A percentile compares a stretch with the other conserved stretches of the same genome.
phyloP scores from a whole-genome alignment of 805 yeast species.

The Saccharomycopsis fibuligera region DNA sequence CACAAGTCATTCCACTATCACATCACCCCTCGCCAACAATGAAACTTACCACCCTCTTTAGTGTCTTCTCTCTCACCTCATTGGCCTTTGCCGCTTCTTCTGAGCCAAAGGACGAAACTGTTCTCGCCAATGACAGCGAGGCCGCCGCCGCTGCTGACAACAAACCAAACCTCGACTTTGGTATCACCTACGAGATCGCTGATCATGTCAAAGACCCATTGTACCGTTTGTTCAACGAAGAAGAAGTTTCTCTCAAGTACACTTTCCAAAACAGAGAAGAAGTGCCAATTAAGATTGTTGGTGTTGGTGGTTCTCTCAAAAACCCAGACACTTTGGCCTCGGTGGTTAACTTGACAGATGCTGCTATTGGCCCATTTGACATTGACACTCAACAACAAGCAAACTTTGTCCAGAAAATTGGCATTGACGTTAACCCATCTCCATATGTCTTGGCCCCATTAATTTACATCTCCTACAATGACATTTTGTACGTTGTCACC shows the following conservation, averaged over 20 bases:
- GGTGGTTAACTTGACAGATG: conserved; percentile 57
- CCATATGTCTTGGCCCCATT: conserved; percentile 53
- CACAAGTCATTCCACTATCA: no score
- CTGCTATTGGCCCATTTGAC: conserved; percentile 53
- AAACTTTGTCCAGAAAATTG: conserved; percentile 51
- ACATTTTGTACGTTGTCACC: conserved; percentile 46
- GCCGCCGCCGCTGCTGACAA: conserved; percentile 2
- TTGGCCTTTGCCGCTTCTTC: conserved; percentile 8
- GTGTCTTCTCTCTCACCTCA: conserved; percentile 7
- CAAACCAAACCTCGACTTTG: conserved; percentile 9
- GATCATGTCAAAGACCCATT: conserved; percentile 6
- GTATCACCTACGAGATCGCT: conserved; percentile 10
- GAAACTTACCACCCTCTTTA: conserved; percentile 12
- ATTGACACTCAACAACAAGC: conserved; percentile 44
- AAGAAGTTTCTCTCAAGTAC: conserved; percentile 45
- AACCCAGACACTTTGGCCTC: conserved; percentile 47
- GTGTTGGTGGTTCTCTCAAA: conserved; percentile 61
- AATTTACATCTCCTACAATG: conserved; percentile 45
- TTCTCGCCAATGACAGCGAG: no score
- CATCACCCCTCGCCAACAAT: conserved; percentile 3
- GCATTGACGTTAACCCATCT: conserved; percentile 55
- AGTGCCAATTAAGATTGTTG: conserved; percentile 46
- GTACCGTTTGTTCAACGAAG: conserved; percentile 42
- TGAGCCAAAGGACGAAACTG: no score
- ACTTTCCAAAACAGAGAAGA: conserved; percentile 49